These are phyloP conservation scores for Colletotrichum simmondsii DNA, from an alignment of 2,329 filamentous ascomycete genomes.

Conservation along the genomic window DNA sequence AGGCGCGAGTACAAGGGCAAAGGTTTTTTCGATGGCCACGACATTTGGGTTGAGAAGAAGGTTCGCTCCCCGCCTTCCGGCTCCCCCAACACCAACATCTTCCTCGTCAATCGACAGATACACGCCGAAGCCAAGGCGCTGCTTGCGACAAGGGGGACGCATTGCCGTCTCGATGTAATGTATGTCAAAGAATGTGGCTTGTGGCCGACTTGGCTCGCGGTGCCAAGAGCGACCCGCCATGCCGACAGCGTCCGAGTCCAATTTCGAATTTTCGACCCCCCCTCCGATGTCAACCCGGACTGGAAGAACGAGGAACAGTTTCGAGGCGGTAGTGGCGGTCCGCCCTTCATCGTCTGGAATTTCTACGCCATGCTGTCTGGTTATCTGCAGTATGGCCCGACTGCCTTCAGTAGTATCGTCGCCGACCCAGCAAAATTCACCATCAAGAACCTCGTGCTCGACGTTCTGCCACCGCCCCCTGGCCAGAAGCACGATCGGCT, in stretches of 20 bases:
- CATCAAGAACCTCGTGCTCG: constrained; percentile 31
- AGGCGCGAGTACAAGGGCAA: constrained; percentile 34
- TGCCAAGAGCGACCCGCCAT: constrained; percentile 32
- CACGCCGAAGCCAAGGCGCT: constrained; percentile 32
- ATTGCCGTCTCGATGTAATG: constrained; percentile 35
- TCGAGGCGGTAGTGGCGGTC: constrained; percentile 31
- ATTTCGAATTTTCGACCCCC: constrained; percentile 36
- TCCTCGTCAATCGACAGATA: constrained; percentile 35
- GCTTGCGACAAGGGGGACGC: constrained; percentile 25
- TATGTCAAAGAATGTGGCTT: constrained; percentile 37
- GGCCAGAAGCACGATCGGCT: constrained; percentile 33
- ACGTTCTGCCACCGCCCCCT: constrained; percentile 31
- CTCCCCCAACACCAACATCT: constrained; percentile 28
- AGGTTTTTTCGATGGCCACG: constrained; percentile 34
- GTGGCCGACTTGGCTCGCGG: constrained; percentile 37
- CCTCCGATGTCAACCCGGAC: constrained; percentile 32
- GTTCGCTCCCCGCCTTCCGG: constrained; percentile 18
- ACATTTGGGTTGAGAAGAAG: constrained; percentile 33
- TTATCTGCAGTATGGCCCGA: constrained; percentile 32
- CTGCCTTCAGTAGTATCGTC: constrained; percentile 31
- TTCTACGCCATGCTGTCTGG: constrained; percentile 35
- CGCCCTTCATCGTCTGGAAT: constrained; percentile 35
- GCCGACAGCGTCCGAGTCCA: constrained; percentile 31
- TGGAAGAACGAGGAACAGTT: constrained; percentile 35
- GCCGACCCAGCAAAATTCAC: constrained; percentile 22